Base-by-base conservation (phyloP, 2,329 filamentous ascomycete genomes). In the Phaeomoniella chlamydospora region DNA sequence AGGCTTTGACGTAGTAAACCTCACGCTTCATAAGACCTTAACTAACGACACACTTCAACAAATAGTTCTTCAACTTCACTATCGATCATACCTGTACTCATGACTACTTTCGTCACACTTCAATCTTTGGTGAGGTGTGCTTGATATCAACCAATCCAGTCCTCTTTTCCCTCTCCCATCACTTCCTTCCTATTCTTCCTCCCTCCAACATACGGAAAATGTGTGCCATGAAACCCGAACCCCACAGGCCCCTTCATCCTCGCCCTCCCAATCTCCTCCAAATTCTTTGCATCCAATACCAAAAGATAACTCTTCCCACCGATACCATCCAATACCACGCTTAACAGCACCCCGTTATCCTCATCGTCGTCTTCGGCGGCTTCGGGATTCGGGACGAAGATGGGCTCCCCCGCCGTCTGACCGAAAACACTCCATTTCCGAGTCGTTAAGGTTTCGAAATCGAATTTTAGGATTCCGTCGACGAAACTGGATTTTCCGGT, bases 191-290 rank as follows among this genome's bases (percentile, higher is more conserved):
- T n/a, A n/a, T n/a, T n/a, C n/a, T n/a, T n/a, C n/a, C n/a, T n/a
- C n/a, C n/a, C n/a, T n/a, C n/a, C n/a, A n/a, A n/a, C n/a, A 26
- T 26, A 30, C 2, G 52, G 43, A 37, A 60, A 46, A 50, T 59
- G 54, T 18, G 58, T 53, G 0, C 68, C 68, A 57, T 72, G 68
- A 45, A 74, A 72, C 1, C 67, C 67, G 48, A 72, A 65, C 1
- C 57, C 61, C 42, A 72, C 57, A 2, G 57, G 57, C 1, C 63
- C 61, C 15, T 59, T 50, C 26, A 70, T 58, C 41, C 65, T 56
- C 15, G 68, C 69, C 13, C 65, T 56, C 0, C 66, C 68, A 36
- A 70, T 37, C 46, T 72, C 68, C 15, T 36, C 55, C 53, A 73
- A 50, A 26, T 56, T 56, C 39, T 49, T 62, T 5, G 70, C 67